Evolutionary conservation across 331 rosid genomes (phyloP).

Genomic region (Quercus tomentella): DNA sequence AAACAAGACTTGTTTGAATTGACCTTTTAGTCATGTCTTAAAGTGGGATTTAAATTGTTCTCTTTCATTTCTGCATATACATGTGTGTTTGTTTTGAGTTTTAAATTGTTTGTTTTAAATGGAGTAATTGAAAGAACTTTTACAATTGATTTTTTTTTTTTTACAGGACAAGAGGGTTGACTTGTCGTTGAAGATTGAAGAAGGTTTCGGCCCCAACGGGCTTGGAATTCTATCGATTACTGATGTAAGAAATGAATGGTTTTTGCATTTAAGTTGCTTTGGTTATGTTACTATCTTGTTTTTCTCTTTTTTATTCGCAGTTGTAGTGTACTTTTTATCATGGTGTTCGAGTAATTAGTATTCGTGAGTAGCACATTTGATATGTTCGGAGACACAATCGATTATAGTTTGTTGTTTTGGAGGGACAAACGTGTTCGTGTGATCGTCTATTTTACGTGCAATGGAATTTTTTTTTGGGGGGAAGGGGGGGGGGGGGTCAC

Average conservation of each 20-base stretch:
- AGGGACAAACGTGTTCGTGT: neutral
- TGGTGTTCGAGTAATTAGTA: neutral
- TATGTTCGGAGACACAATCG: neutral
- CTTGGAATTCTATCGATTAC: constrained; percentile 71
- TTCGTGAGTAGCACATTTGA: neutral
- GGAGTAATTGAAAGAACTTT: neutral
- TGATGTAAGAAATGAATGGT: constrained; percentile 45
- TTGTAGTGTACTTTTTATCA: neutral
- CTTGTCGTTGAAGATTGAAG: constrained; percentile 71
- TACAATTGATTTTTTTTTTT: constrained; percentile 1
- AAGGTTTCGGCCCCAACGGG: constrained; percentile 84
- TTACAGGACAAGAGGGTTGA: constrained; percentile 60
- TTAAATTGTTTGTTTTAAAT: neutral
- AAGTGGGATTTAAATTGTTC: neutral
- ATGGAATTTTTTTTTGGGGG: too few relatives aligned
- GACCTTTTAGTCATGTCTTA: neutral
- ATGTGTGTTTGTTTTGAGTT: neutral
- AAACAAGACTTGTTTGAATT: neutral
- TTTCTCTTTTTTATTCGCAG: neutral
- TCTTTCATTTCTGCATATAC: neutral
- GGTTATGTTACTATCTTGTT: neutral
- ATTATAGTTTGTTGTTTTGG: neutral
- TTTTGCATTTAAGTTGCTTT: neutral
- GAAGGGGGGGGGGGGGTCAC: too few relatives aligned
- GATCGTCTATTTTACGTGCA: neutral